Conservation (phyloP, 192 early-diverging fungal genomes). For the Tieghemiomyces parasiticus region DNA sequence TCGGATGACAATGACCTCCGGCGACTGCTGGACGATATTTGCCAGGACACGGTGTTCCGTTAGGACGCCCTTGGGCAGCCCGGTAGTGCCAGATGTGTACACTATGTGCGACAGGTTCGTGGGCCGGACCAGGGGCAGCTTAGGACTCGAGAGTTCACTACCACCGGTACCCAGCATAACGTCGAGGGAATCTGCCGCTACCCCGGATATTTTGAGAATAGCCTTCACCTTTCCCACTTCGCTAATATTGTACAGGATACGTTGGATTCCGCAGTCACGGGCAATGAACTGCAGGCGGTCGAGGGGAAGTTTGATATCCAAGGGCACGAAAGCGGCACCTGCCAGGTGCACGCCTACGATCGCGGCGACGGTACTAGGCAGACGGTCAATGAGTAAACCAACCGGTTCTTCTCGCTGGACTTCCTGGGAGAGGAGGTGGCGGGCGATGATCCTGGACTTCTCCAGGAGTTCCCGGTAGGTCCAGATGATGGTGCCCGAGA, state of each 20-base stretch:
- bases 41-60: neutral
- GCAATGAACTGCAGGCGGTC: neutral
- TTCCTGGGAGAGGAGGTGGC: neutral
- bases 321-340: neutral
- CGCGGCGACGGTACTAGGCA: neutral
- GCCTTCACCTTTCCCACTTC: neutral
- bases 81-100: slow-evolving; percentile 1
- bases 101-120: neutral
- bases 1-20: neutral
- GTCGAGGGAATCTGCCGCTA: neutral
- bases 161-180: neutral
- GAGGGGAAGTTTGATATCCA: neutral
- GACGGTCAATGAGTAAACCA: neutral
- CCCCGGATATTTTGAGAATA: neutral
- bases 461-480: neutral
- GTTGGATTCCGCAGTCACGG: neutral
- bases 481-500: neutral
- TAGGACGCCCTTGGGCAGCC: neutral
- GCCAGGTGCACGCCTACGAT: neutral
- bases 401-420: neutral
- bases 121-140: neutral
- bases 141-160: neutral
- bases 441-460: neutral
- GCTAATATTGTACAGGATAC: neutral
- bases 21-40: neutral